These are phyloP conservation scores for Euphorbia lathyris DNA, from an alignment of 345 rosid genomes.

Conservation along the genomic window DNA sequence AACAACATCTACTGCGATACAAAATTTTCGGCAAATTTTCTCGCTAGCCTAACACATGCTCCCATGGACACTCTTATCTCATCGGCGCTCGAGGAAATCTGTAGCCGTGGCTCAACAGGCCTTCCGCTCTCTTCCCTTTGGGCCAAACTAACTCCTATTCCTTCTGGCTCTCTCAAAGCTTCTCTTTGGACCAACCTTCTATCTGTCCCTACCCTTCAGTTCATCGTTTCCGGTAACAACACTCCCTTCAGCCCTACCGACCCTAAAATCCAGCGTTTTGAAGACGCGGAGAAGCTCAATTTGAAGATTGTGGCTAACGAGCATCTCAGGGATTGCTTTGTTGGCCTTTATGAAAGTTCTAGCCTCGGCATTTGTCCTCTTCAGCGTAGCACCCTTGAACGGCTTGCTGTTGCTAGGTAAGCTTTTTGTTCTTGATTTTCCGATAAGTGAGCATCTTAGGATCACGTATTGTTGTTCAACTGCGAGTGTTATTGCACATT, in stretches of 20 bases:
- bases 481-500: too few relatives aligned
- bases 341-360: slow-evolving; percentile 56
- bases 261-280: slow-evolving; percentile 42
- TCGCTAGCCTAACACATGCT: not conserved
- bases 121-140: slow-evolving; percentile 25
- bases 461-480: too few relatives aligned
- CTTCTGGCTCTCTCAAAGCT: slow-evolving; percentile 29
- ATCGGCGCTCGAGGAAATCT: slow-evolving; percentile 63
- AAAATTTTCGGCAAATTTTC: slow-evolving; percentile 1
- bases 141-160: slow-evolving; percentile 13
- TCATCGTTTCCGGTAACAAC: slow-evolving; percentile 26
- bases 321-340: slow-evolving; percentile 59
- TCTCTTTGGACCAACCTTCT: slow-evolving; percentile 59
- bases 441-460: too few relatives aligned
- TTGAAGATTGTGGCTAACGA: slow-evolving; percentile 50
- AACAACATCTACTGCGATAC: not conserved
- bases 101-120: slow-evolving; percentile 49
- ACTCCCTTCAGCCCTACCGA: slow-evolving; percentile 27
- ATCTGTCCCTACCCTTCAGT: slow-evolving; percentile 47
- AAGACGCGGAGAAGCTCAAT: slow-evolving; percentile 46
- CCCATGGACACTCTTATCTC: slow-evolving; percentile 55
- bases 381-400: slow-evolving; percentile 64
- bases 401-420: slow-evolving; percentile 57
- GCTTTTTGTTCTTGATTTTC: not conserved
- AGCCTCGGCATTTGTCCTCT: slow-evolving; percentile 31